Evolutionary conservation across 352 stramenopile genomes (phyloP).

Genomic region (Aphanomyces invadans): DNA sequence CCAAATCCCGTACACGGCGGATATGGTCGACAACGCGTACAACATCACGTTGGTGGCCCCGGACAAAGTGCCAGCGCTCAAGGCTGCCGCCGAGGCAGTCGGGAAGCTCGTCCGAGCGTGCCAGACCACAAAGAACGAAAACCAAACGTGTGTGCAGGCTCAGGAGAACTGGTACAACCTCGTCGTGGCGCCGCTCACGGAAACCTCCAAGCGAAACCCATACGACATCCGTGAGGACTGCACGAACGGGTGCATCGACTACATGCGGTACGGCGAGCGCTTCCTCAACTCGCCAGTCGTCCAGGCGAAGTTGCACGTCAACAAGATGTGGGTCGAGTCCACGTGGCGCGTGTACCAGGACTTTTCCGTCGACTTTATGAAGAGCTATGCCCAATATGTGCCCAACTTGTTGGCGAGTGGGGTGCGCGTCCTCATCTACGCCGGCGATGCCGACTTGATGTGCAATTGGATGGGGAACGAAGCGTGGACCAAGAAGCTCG

Average conservation of each 20-base stretch:
- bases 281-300: slow-evolving; percentile 18
- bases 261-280: background rate
- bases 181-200: slow-evolving; percentile 33
- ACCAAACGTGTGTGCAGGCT: slow-evolving; percentile 36
- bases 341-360: slow-evolving; percentile 87
- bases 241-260: slow-evolving; percentile 11
- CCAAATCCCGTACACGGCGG: slow-evolving; percentile 50
- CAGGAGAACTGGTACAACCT: slow-evolving; percentile 33
- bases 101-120: slow-evolving; percentile 36
- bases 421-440: slow-evolving; percentile 90
- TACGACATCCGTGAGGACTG: slow-evolving; percentile 25
- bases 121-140: slow-evolving; percentile 40
- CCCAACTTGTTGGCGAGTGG: slow-evolving; percentile 81
- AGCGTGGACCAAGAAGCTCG: slow-evolving; percentile 88
- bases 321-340: slow-evolving; percentile 31
- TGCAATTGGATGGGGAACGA: slow-evolving; percentile 96
- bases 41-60: slow-evolving; percentile 49
- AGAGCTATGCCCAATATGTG: slow-evolving; percentile 27
- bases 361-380: slow-evolving; percentile 82
- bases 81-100: slow-evolving; percentile 33
- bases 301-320: slow-evolving; percentile 8
- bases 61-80: slow-evolving; percentile 40
- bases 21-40: slow-evolving; percentile 79
- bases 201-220: slow-evolving; percentile 25
- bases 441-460: slow-evolving; percentile 95